Conservation (phyloP, 441 rosid genomes). For the Pelargonium fulgidum region DNA sequence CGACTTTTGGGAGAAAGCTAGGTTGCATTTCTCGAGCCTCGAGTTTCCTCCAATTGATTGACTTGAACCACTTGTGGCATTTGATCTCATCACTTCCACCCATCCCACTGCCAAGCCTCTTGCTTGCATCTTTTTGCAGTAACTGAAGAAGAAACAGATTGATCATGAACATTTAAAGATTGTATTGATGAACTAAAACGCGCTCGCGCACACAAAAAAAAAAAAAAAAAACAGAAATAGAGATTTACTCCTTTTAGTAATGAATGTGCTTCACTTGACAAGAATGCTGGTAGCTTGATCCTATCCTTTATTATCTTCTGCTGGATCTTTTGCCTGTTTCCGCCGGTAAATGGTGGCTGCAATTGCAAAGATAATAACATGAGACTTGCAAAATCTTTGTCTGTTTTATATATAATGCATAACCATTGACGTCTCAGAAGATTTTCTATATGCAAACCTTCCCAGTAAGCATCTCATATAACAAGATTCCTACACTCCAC, state of each 20-base stretch:
- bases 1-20: slow-evolving; percentile 68
- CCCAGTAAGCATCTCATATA: slow-evolving; percentile 91
- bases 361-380: background rate
- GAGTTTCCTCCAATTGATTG: slow-evolving; percentile 77
- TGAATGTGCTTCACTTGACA: slow-evolving; percentile 53
- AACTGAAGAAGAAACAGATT: slow-evolving; percentile 34
- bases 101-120: slow-evolving; percentile 66
- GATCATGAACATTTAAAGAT: background rate
- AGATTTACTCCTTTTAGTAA: slow-evolving; percentile 50
- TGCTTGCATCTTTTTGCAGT: slow-evolving; percentile 66
- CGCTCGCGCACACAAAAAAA: background rate
- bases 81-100: slow-evolving; percentile 63
- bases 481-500: slow-evolving; percentile 91
- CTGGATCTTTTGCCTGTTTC: slow-evolving; percentile 41
- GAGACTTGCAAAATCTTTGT: background rate
- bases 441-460: slow-evolving; percentile 36
- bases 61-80: slow-evolving; percentile 79
- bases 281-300: slow-evolving; percentile 50
- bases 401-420: no score
- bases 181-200: no score
- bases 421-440: background rate
- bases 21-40: slow-evolving; percentile 67
- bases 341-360: slow-evolving; percentile 56
- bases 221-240: background rate
- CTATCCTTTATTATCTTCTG: slow-evolving; percentile 55